Base-by-base conservation (phyloP, 352 stramenopile species). In the Phytophthora melonis region DNA sequence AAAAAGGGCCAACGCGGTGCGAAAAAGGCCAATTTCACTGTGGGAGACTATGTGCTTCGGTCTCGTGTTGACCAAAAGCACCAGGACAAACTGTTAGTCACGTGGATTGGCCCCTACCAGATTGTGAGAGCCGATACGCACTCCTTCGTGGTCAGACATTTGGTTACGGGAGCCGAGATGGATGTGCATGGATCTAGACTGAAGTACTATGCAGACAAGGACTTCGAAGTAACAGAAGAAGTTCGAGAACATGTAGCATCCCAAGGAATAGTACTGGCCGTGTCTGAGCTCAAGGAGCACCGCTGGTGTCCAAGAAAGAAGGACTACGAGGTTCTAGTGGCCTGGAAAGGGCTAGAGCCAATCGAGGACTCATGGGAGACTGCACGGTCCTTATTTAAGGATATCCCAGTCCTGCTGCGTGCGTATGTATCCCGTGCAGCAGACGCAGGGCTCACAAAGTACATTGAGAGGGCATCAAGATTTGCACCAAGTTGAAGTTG, bases 151-250 rank as follows among this genome's bases (percentile, higher is more conserved):
- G 49, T 84, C 16, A 74, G 21, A 14, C 63, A 58, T 10, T 34
- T 70, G 0, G 14, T 58, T 18, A 76, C 72, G 1, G 61, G 55
- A 14, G 70, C 56, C n/a, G 23, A 56, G 36, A 66, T 16, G 1
- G 65, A 80, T 6, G 72, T 75, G 1, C 68, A 83, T 57, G 4
- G 59, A 1, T 80, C 69, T 8, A 36, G 66, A 14, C 21, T 81
- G 3, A 82, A 81, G 47, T 75, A 79, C 30, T 81, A 80, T 11
- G 62, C 52, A n/a, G 65, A 81, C 63, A 45, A 60, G 13, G 49
- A 30, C 18, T 39, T n/a, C 23, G 30, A 77, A 39, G 52, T 79
- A 5, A 75, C 71, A 14, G 57, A 82, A 58, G 68, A 82, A 60
- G 8, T 78, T 5, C 8, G 53, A 14, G 60, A 77, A n/a, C 70